phyloP scores from a whole-genome alignment of 2,329 filamentous ascomycete genomes.

The Fusarium heterosporum region DNA sequence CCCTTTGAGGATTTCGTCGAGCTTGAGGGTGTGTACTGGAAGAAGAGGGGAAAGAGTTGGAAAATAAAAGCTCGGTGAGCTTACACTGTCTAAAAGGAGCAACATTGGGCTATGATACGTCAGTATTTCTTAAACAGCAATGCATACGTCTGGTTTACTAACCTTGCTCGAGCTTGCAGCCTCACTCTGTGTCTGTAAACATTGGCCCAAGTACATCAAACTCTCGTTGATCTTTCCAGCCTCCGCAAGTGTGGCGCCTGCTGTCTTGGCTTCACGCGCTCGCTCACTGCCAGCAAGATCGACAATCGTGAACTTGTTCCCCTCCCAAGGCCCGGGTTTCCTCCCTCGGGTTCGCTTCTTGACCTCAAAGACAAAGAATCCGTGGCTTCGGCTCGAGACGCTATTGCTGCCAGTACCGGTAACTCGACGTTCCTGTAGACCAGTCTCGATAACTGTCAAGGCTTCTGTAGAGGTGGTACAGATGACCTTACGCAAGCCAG shows the following conservation, averaged over 20 bases:
- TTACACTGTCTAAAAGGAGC: conserved; percentile 88
- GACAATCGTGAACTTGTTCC: conserved; percentile 86
- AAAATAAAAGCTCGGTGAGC: conserved; percentile 85
- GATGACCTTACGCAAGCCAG: conserved; percentile 89
- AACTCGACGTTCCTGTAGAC: conserved; percentile 86
- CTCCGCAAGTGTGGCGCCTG: conserved; percentile 90
- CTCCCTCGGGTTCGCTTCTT: conserved; percentile 75
- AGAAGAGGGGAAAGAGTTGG: conserved; percentile 83
- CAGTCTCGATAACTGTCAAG: conserved; percentile 88
- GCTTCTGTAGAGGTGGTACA: conserved; percentile 87
- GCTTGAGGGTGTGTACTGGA: conserved; percentile 54
- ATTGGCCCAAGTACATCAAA: conserved; percentile 97
- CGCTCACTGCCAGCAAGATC: conserved; percentile 95
- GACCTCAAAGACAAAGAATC: conserved; percentile 95
- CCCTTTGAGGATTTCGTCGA: conserved; percentile 81
- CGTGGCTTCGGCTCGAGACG: conserved; percentile 90
- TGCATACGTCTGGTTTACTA: conserved; percentile 39
- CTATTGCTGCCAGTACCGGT: conserved; percentile 94
- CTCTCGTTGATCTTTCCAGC: conserved; percentile 99
- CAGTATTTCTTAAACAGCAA: conserved; percentile 1
- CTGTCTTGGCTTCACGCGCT: conserved; percentile 92
- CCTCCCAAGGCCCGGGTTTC: conserved; percentile 72
- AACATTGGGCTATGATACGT: conserved; percentile 68
- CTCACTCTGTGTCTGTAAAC: conserved; percentile 93
- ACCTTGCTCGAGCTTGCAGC: conserved; percentile 79